Base-by-base conservation (phyloP, 1,284 basidiomycete genomes). In the Puccinia novopanici region DNA sequence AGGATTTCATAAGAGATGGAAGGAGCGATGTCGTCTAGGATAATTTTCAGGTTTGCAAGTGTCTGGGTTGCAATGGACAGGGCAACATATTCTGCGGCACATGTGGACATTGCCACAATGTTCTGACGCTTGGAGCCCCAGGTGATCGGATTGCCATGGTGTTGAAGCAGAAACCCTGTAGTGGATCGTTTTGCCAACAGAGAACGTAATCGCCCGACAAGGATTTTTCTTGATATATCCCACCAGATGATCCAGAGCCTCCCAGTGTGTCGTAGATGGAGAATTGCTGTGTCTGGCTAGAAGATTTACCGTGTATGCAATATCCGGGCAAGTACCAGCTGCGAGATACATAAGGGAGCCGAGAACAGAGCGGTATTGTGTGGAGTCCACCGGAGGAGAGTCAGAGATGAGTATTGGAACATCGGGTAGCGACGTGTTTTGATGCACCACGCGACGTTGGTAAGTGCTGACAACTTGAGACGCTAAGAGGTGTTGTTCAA, bases 121-220 rank as follows among this genome's bases (percentile, higher is more conserved):
- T 34, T 17, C 24, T 71, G 68, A n/a, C 68, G 45, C 24, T 50
- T 42, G 17, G 68, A 71, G 15, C 48, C 50, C 68, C 68, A 71
- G 5, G 68, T 34, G 50, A 71, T 71, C 22, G 68, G 68, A 30
- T 48, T 52, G 12, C 68, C 42, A 22, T 22, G 30, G 24, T 34
- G 42, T 52, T 71, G 19, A 22, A 71, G 42, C 17, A 71, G 9
- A 19, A 24, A 71, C 8, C 68, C 42, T 45, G 40, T 24, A 19
- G 68, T 52, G 10, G 22, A 48, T 17, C 68, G 42, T 19, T 34
- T n/a, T n/a, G n/a, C n/a, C n/a, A n/a, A n/a, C n/a, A n/a, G n/a
- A n/a, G 22, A 54, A 30, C 22, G 24, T 40, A 55, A 73, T 19
- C 10, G 19, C 50, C 50, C 50, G 34, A 50, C 9, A 22, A 6